phyloP scores from a whole-genome alignment of 345 rosid species.

The Eucalyptus camaldulensis region DNA sequence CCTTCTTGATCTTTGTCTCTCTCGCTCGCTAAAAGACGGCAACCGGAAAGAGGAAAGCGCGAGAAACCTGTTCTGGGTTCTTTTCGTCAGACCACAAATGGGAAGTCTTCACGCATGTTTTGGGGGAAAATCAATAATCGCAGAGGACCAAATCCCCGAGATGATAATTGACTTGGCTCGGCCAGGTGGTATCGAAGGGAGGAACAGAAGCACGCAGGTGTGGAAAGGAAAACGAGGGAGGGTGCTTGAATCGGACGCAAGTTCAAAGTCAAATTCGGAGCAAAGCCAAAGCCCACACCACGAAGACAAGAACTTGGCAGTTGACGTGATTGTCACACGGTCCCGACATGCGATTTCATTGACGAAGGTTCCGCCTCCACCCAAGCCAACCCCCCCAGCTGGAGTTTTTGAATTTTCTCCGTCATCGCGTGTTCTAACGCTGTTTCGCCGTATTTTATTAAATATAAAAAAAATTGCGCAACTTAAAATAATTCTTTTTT shows the following conservation, averaged over 20 bases:
- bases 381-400: not conserved
- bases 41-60: constrained; percentile 9
- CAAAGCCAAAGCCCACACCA: not conserved
- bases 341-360: not conserved
- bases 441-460: not conserved
- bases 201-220: not conserved
- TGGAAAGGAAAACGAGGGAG: not conserved
- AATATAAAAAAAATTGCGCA: not conserved
- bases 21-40: not conserved
- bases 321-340: not conserved
- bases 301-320: not conserved
- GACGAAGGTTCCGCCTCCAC: not conserved
- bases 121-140: not conserved
- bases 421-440: not conserved
- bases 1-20: not conserved
- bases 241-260: not conserved
- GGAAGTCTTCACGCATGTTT: not conserved
- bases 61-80: not conserved
- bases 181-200: not conserved
- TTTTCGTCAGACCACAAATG: not conserved
- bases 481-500: not conserved
- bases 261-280: not conserved
- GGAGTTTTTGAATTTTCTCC: not conserved
- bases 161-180: not conserved
- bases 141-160: not conserved